Base-by-base conservation (phyloP, 345 rosid genomes). In the Salix suchowensis region DNA sequence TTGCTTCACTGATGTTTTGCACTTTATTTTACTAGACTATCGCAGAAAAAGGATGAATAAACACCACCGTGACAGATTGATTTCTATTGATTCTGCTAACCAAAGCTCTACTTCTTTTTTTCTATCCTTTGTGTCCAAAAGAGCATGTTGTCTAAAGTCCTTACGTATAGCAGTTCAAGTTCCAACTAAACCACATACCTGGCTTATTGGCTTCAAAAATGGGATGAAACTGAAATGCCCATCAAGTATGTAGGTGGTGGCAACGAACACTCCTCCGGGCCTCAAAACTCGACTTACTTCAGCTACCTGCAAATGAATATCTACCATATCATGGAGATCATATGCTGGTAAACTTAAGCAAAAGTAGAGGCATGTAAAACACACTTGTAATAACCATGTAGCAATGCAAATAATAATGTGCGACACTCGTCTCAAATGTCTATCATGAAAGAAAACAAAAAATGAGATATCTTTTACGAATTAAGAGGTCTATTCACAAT, bases 231-330 rank as follows among this genome's bases (percentile, higher is more conserved):
- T 50, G 68, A 78, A 85, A 66, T 89, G 95, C 18, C 95, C 94
- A 36, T 91, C 98, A 2, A 86, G 77, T 77, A 92, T 78, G 81
- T 62, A 78, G 15, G 97, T 92, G 54, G 94, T 86, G 30, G 88
- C 97, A 13, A 94, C 98, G 80, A 94, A 90, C 65, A 92, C 91
- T 76, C 97, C 98, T 70, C 93, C 96, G 39, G 98, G 98, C 80
- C 78, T 88, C 73, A 94, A 81, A 81, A 89, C 92, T 79, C 97
- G 88, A 86, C 96, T 88, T 83, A 91, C 90, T 83, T 94, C 94
- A 74, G 98, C 97, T 32, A 91, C 91, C 97, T 91, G 71, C 52
- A 52, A 66, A 74, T 72, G 52, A 70, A 19, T 54, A 52, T 48
- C 11, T n/a, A 23, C 16, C 55, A 74, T n/a, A 37, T 72, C 61